Conservation (phyloP, 345 rosid genomes). For the Clausena lansium region DNA sequence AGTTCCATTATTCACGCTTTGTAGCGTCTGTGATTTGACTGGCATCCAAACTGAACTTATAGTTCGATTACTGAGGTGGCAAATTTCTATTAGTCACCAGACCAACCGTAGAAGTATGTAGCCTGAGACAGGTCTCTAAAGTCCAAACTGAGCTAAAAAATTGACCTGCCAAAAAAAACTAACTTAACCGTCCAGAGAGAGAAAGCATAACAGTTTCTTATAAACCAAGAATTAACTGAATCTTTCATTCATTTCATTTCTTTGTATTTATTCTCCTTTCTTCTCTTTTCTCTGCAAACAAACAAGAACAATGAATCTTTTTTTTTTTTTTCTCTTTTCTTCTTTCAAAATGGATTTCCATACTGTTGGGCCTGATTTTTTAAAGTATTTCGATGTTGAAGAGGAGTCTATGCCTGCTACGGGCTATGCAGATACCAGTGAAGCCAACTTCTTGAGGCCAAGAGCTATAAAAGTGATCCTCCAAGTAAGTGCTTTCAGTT, state of each 20-base stretch:
- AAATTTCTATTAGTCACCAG: neutral
- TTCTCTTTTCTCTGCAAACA: neutral
- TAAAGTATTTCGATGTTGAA: slow-evolving; percentile 1
- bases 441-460: neutral
- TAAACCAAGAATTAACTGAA: neutral
- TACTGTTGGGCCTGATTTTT: neutral
- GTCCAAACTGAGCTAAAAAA: neutral
- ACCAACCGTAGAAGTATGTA: no score
- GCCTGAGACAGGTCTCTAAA: neutral
- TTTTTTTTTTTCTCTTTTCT: no score
- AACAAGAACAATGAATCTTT: neutral
- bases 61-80: neutral
- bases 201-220: neutral
- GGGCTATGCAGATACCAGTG: neutral
- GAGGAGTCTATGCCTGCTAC: neutral
- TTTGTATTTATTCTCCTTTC: neutral
- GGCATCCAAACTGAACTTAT: no score
- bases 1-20: no score
- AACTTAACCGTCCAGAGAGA: slow-evolving; percentile 7
- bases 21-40: no score
- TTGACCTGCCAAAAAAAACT: neutral
- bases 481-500: neutral
- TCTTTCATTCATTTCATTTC: neutral
- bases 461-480: neutral
- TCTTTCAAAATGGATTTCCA: neutral